phyloP scores from a whole-genome alignment of 75 land plant genomes.

The Pinus albicaulis region DNA sequence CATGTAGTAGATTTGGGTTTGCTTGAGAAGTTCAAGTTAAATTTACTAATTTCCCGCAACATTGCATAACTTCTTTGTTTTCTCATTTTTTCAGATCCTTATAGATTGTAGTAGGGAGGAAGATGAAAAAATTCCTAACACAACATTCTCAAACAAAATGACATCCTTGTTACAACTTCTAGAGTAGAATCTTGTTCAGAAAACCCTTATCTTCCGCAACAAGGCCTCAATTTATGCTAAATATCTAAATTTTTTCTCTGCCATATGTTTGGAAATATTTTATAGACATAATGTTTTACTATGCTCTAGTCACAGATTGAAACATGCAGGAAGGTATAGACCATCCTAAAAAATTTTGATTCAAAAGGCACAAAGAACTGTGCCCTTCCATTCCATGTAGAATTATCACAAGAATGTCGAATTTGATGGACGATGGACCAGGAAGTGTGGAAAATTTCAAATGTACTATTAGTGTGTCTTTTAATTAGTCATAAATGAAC shows the following conservation, averaged over 20 bases:
- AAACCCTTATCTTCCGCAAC: conserved; percentile 93
- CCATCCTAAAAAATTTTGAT: conserved; percentile 71
- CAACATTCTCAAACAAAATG: conserved; percentile 87
- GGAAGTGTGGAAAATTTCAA: too few relatives aligned
- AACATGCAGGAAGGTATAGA: conserved; percentile 96
- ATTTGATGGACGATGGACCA: neutral
- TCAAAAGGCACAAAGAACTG: conserved; percentile 43
- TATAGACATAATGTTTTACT: neutral
- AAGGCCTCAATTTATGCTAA: conserved; percentile 43
- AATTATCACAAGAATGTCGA: conserved; percentile 77
- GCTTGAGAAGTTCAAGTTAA: too few relatives aligned
- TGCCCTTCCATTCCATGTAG: conserved; percentile 90
- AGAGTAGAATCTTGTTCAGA: conserved; percentile 71
- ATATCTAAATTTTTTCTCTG: neutral
- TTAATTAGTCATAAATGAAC: too few relatives aligned
- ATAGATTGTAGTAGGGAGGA: conserved; percentile 96
- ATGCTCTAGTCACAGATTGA: conserved; percentile 64
- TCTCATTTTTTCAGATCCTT: conserved; percentile 49
- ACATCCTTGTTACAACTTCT: conserved; percentile 66
- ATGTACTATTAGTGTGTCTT: too few relatives aligned
- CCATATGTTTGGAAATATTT: neutral
- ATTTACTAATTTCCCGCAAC: neutral
- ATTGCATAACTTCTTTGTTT: neutral
- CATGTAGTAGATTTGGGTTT: too few relatives aligned
- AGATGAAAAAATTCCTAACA: conserved; percentile 74